These are phyloP conservation scores for Mycena epipterygia DNA, from an alignment of 768 basidiomycete genomes.

Conservation along the genomic window DNA sequence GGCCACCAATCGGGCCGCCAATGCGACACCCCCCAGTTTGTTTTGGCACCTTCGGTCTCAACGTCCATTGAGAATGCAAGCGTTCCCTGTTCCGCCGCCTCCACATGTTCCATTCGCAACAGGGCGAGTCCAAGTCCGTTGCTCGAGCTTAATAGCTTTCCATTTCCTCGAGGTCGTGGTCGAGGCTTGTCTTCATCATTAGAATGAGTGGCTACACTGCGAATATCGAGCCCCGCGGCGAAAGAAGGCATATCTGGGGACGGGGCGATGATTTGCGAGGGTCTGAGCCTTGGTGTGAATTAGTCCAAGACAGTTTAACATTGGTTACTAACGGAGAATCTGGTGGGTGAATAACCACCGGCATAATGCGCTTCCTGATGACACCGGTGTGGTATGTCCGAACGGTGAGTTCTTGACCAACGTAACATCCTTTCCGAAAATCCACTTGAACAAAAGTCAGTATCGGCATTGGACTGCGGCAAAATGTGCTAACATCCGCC, in stretches of 20 bases:
- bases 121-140: conserved; percentile 81
- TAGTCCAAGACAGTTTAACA: neutral
- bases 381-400: conserved; percentile 96
- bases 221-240: conserved; percentile 54
- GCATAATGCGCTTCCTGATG: conserved; percentile 90
- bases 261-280: conserved; percentile 23
- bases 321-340: conserved; percentile 48
- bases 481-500: conserved; percentile 78
- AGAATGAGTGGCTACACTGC: conserved; percentile 40
- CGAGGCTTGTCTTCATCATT: conserved; percentile 44
- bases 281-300: conserved; percentile 31
- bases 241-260: conserved; percentile 42
- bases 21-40: conserved; percentile 64
- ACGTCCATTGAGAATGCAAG: conserved; percentile 53
- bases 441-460: conserved; percentile 68
- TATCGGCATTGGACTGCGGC: neutral
- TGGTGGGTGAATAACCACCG: conserved; percentile 70
- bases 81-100: conserved; percentile 64
- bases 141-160: conserved; percentile 77
- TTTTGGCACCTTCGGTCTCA: conserved; percentile 47
- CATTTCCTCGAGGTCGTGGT: conserved; percentile 78
- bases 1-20: conserved; percentile 83
- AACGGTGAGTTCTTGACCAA: conserved; percentile 97
- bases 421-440: conserved; percentile 97
- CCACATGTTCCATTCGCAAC: conserved; percentile 82